Percentiles rank a stretch among this genome's conserved stretches.
Evolutionary conservation across 1,284 basidiomycete species (phyloP).

Genomic region (Phaffia rhodozyma): DNA sequence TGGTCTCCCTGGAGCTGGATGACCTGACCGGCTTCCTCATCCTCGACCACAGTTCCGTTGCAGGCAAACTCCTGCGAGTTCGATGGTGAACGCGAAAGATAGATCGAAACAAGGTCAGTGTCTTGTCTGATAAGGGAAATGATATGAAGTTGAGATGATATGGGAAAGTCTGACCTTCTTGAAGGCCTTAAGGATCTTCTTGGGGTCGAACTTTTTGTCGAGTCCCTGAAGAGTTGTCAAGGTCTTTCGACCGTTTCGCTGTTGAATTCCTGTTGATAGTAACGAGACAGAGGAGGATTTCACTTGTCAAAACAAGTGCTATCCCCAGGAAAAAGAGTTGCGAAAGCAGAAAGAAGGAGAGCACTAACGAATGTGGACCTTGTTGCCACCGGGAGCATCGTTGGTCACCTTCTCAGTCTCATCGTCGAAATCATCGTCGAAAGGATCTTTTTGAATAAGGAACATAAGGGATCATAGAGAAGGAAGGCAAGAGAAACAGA

Average conservation of each 20-base stretch:
- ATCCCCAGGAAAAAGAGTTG: too few species aligned
- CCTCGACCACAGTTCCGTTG: constrained; percentile 94
- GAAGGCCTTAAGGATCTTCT: constrained; percentile 98
- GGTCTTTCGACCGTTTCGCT: constrained; percentile 98
- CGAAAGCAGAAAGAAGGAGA: not conserved
- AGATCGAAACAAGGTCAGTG: not conserved
- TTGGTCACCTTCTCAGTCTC: constrained; percentile 41
- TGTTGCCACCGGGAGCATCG: constrained; percentile 57
- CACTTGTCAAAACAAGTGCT: not conserved
- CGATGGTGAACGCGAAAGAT: not conserved
- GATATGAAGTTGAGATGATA: not conserved
- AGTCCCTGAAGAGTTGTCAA: constrained; percentile 96
- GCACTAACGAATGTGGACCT: constrained; percentile 71
- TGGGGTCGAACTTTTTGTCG: constrained; percentile 91
- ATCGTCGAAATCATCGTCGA: constrained; percentile 68
- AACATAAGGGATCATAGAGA: not conserved
- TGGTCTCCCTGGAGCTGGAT: constrained; percentile 99
- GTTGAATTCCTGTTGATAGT: constrained; percentile 57
- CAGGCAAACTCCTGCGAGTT: constrained; percentile 82
- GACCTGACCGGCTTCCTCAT: constrained; percentile 92
- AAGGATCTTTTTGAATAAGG: constrained; percentile 55
- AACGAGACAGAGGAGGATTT: not conserved
- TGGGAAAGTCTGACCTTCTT: constrained; percentile 58
- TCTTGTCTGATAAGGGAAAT: constrained; percentile 4
- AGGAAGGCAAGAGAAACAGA: not conserved